Conservation (phyloP, 106 monocot species). For the Hemerocallis citrina region DNA sequence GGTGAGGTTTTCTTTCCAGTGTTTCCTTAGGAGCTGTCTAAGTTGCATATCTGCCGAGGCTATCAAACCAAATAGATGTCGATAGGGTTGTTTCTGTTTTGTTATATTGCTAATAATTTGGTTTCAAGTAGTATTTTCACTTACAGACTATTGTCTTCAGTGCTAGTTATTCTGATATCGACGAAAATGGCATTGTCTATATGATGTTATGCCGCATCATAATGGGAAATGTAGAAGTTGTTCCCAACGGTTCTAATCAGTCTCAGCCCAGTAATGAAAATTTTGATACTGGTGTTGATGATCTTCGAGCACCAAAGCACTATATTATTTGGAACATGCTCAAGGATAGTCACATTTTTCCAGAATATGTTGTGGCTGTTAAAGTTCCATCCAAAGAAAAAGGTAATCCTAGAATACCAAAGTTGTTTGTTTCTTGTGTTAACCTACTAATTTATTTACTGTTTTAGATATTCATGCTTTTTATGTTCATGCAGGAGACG, state of each 20-base stretch:
- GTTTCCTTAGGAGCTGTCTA: neutral
- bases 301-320: slow-evolving; percentile 57
- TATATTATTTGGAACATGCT: slow-evolving; percentile 63
- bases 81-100: neutral
- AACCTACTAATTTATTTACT: too few relatives aligned
- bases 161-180: slow-evolving; percentile 53
- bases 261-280: slow-evolving; percentile 39
- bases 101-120: slow-evolving; percentile 10
- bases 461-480: neutral
- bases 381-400: slow-evolving; percentile 39
- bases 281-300: slow-evolving; percentile 66
- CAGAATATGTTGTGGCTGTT: slow-evolving; percentile 59
- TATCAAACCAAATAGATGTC: neutral
- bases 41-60: neutral
- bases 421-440: neutral
- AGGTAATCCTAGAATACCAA: slow-evolving; percentile 34
- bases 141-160: slow-evolving; percentile 34
- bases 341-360: slow-evolving; percentile 43
- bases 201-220: slow-evolving; percentile 73
- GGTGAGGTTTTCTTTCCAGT: slow-evolving; percentile 32
- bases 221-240: slow-evolving; percentile 63
- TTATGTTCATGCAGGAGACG: slow-evolving; percentile 41
- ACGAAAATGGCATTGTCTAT: slow-evolving; percentile 57
- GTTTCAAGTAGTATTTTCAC: slow-evolving; percentile 10
- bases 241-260: slow-evolving; percentile 45